A percentile compares a stretch with the other conserved stretches of the same genome.
phyloP scores from a whole-genome alignment of 305 asterid genomes.

The Euphrasia arctica region DNA sequence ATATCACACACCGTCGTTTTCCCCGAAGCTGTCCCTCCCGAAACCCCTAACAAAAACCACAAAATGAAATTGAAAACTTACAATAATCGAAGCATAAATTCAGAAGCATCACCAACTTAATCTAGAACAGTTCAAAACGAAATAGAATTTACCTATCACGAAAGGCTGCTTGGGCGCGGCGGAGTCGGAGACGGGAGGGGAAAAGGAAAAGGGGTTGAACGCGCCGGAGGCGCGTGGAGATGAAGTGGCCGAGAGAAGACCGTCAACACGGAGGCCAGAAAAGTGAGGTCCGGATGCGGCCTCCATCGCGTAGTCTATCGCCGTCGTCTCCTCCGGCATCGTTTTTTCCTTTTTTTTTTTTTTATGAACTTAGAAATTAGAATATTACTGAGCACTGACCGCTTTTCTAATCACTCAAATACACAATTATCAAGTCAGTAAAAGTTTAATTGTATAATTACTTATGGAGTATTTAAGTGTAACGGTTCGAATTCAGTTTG shows the following conservation, averaged over 20 bases:
- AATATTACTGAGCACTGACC: too few species aligned
- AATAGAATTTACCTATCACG: slow-evolving; percentile 63
- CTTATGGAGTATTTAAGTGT: background rate
- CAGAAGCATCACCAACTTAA: background rate
- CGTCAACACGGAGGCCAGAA: slow-evolving; percentile 76
- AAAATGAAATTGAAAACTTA: background rate
- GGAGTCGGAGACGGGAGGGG: slow-evolving; percentile 40
- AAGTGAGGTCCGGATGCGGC: slow-evolving; percentile 85
- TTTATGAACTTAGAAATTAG: background rate
- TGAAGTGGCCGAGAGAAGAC: slow-evolving; percentile 38
- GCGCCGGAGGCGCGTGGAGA: slow-evolving; percentile 57
- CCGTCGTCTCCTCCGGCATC: slow-evolving; percentile 56
- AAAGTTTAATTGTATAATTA: background rate
- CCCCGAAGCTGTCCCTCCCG: slow-evolving; percentile 99
- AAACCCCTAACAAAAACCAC: slow-evolving; percentile 57
- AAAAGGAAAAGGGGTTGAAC: slow-evolving; percentile 31
- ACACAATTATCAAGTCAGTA: background rate
- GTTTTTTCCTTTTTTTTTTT: background rate
- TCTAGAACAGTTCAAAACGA: background rate
- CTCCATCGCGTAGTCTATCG: slow-evolving; percentile 83
- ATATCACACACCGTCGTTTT: slow-evolving; percentile 94
- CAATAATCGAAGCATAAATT: background rate
- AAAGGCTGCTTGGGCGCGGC: slow-evolving; percentile 70
- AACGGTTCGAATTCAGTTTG: background rate
- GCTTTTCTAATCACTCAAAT: too few species aligned